Percentiles rank a stretch among this genome's conserved stretches.
Conservation (phyloP, 768 basidiomycete species). For the Tricholoma flavovirens region DNA sequence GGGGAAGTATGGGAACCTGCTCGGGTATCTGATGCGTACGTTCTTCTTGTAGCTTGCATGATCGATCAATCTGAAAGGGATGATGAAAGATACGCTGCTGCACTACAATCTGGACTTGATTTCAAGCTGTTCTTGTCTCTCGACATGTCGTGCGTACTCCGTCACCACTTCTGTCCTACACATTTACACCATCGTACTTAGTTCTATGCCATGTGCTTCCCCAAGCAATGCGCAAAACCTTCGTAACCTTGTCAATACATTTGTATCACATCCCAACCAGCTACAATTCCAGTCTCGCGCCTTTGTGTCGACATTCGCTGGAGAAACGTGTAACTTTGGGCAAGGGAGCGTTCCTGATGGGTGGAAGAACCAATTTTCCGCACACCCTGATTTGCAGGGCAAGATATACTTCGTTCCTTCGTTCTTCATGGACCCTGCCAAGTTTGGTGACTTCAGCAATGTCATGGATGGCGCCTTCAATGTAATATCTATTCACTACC, state of each 20-base stretch:
- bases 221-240: slow-evolving; percentile 43
- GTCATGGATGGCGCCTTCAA: slow-evolving; percentile 58
- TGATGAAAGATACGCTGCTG: slow-evolving; percentile 46
- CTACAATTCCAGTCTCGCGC: slow-evolving; percentile 38
- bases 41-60: slow-evolving; percentile 6
- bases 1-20: slow-evolving; percentile 55
- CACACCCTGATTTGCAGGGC: slow-evolving; percentile 39
- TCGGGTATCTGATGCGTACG: slow-evolving; percentile 60
- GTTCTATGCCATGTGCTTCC: slow-evolving; percentile 49
- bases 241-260: slow-evolving; percentile 48
- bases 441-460: slow-evolving; percentile 38
- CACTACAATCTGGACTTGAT: slow-evolving; percentile 40
- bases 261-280: slow-evolving; percentile 55
- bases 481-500: slow-evolving; percentile 29
- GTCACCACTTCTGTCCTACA: neutral
- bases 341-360: slow-evolving; percentile 42
- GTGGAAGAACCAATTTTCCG: slow-evolving; percentile 52
- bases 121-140: slow-evolving; percentile 77
- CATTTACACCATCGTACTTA: slow-evolving; percentile 16
- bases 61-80: neutral
- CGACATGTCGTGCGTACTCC: slow-evolving; percentile 61
- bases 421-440: slow-evolving; percentile 57
- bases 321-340: slow-evolving; percentile 66
- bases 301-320: slow-evolving; percentile 68
- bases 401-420: slow-evolving; percentile 61